These are phyloP conservation scores for Podospora conica DNA, from an alignment of 495 filamentous ascomycete species.

Conservation along the genomic window DNA sequence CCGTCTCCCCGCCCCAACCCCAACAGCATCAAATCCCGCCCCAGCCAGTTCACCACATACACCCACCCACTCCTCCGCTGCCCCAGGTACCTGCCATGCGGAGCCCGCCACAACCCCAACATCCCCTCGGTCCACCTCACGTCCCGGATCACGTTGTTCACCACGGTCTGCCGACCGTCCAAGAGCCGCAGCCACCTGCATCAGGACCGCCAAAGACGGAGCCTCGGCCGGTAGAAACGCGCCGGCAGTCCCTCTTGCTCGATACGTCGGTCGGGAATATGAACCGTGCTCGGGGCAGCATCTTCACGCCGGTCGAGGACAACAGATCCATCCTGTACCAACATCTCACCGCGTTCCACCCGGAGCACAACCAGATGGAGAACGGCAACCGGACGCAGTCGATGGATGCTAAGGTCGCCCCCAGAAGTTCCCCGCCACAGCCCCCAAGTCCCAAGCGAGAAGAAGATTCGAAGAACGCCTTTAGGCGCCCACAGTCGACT, in stretches of 20 bases:
- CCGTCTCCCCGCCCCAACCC: slow-evolving; percentile 35
- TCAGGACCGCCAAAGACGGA: slow-evolving; percentile 46
- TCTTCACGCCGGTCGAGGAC: slow-evolving; percentile 96
- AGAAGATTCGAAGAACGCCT: background rate
- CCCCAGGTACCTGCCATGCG: slow-evolving; percentile 37
- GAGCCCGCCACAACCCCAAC: slow-evolving; percentile 38
- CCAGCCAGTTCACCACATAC: slow-evolving; percentile 22
- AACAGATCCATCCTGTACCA: slow-evolving; percentile 80
- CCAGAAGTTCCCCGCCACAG: slow-evolving; percentile 45
- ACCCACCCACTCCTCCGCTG: slow-evolving; percentile 10
- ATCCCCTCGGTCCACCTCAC: slow-evolving; percentile 30
- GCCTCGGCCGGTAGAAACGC: slow-evolving; percentile 30
- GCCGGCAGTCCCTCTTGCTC: slow-evolving; percentile 34
- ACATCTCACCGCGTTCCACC: slow-evolving; percentile 61
- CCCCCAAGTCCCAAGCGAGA: slow-evolving; percentile 19
- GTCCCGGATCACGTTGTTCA: slow-evolving; percentile 36
- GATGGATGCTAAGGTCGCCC: slow-evolving; percentile 50
- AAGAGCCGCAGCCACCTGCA: slow-evolving; percentile 32
- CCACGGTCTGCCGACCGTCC: slow-evolving; percentile 31
- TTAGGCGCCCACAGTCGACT: background rate
- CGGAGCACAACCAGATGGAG: slow-evolving; percentile 35
- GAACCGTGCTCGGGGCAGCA: slow-evolving; percentile 75
- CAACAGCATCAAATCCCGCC: slow-evolving; percentile 30
- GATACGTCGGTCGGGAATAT: slow-evolving; percentile 60
- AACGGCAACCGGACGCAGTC: slow-evolving; percentile 52